Conservation (phyloP, 805 yeast genomes). For the Cephaloascus fragrans region DNA sequence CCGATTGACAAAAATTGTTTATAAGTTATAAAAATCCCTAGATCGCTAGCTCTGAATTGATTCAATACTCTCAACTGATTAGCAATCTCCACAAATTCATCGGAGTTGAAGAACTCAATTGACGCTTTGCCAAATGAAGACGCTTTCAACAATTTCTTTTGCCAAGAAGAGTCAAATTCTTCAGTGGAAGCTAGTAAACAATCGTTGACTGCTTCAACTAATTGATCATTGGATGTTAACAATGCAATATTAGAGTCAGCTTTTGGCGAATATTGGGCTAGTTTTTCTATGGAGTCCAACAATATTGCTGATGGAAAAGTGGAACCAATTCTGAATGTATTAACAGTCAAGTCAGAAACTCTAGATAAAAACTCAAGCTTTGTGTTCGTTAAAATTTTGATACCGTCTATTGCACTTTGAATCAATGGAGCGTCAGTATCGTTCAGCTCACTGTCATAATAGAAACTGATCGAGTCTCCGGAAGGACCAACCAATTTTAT, state of each 20-base stretch:
- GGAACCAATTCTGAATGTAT: conserved; percentile 76
- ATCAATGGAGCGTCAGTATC: conserved; percentile 18
- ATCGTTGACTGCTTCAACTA: conserved; percentile 52
- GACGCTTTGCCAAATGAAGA: conserved; percentile 80
- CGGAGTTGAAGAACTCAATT: conserved; percentile 42
- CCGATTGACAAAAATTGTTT: conserved; percentile 43
- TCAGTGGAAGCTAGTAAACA: conserved; percentile 69
- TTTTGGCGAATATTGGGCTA: conserved; percentile 62
- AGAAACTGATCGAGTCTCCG: conserved; percentile 46
- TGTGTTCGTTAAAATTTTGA: conserved; percentile 50
- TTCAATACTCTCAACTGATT: conserved; percentile 60
- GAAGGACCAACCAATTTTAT: conserved; percentile 65
- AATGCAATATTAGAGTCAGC: conserved; percentile 66
- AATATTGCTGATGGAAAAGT: conserved; percentile 74
- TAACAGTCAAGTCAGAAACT: conserved; percentile 47
- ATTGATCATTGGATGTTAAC: conserved; percentile 31
- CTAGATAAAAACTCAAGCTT: conserved; percentile 53
- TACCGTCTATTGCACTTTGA: conserved; percentile 58
- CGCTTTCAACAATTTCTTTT: conserved; percentile 69
- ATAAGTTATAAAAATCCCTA: conserved; percentile 63
- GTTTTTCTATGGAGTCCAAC: conserved; percentile 58
- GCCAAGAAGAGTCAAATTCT: conserved; percentile 74
- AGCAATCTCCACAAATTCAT: conserved; percentile 52
- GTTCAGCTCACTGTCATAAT: conserved; percentile 21
- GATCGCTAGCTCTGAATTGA: conserved; percentile 49